Base-by-base conservation (phyloP, 164 flowering plant species). In the Stephania cephalantha region DNA sequence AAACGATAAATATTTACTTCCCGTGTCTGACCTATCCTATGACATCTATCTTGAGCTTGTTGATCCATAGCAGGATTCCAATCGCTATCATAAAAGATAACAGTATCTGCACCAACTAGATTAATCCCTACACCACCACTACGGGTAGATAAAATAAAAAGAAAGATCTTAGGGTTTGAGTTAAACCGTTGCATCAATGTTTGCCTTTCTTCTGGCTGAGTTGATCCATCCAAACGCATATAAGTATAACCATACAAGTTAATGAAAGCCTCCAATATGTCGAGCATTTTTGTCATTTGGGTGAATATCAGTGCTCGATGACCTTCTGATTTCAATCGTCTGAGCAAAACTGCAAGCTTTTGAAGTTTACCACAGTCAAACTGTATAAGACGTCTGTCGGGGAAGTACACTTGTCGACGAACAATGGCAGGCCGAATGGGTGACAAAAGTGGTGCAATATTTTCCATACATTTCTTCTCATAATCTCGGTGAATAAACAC, bases 41-140 rank as follows among this genome's bases (percentile, higher is more conserved):
- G 99, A 84, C 99, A 95, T 68, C 99, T 89, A 86, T 95, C 99
- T 87, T 95, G 99, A 83, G 99, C 99, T 82, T 95, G 99, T 81
- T 92, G 95, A 84, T 95, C 98, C 99, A 95, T 95, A 48, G 99
- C 99, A 75, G 99, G 99, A 83, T 95, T 95, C 99, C 99, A 95
- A 79, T 95, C 99, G 84, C 99, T 93, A 79, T 95, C 99, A 81
- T 95, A 95, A 68, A 95, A 95, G 68, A 95, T 95, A 77, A 95
- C 99, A 46, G 99, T 95, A 82, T 95, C 99, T 48, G 99, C 99
- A 65, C 99, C 99, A 72, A 95, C 97, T 70, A 95, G 86, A 78
- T 95, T 95, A 72, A 95, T 91, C 63, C 99, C 99, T 76, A 95
- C 99, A 81, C 99, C 99, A 63, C 98, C 99, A 86, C 99, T 95